A percentile compares a stretch with the other conserved stretches of the same genome.
Conservation (phyloP, 371 early-diverging fungal species). For the Mucor irregularis region DNA sequence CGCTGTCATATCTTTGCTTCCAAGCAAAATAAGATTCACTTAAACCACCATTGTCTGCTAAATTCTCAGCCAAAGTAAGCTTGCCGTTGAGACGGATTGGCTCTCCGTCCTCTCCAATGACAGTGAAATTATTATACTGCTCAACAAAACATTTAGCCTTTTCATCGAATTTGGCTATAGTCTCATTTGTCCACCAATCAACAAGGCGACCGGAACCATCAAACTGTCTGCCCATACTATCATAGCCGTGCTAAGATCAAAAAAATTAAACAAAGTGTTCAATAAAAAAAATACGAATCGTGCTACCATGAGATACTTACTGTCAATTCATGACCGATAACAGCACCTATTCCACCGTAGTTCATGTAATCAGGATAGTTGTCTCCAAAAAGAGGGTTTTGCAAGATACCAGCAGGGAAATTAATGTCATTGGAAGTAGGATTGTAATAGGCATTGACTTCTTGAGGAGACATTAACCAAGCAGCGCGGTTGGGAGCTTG, state of each 20-base stretch:
- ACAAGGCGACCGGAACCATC: slow-evolving; percentile 40
- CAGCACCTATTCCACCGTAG: slow-evolving; percentile 63
- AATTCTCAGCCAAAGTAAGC: slow-evolving; percentile 66
- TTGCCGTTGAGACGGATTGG: slow-evolving; percentile 46
- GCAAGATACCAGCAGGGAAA: slow-evolving; percentile 65
- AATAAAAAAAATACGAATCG: too few relatives aligned
- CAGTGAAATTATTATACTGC: slow-evolving; percentile 56
- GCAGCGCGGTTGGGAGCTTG: slow-evolving; percentile 42
- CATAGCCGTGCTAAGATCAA: slow-evolving; percentile 48
- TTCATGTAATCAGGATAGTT: slow-evolving; percentile 52
- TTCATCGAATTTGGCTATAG: slow-evolving; percentile 50
- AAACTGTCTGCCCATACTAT: slow-evolving; percentile 54
- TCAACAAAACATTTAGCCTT: slow-evolving; percentile 60
- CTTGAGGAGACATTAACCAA: slow-evolving; percentile 62
- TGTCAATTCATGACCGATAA: slow-evolving; percentile 64
- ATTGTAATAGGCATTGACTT: slow-evolving; percentile 64
- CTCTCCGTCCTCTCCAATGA: slow-evolving; percentile 28
- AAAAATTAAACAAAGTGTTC: too few relatives aligned
- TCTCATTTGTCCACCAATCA: slow-evolving; percentile 67
- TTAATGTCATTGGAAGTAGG: slow-evolving; percentile 58
- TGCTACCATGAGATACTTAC: slow-evolving; percentile 43
- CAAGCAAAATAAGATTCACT: slow-evolving; percentile 40
- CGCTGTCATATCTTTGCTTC: slow-evolving; percentile 39
- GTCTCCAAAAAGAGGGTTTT: slow-evolving; percentile 50
- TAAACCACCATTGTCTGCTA: slow-evolving; percentile 76